Percentiles rank a stretch among this genome's conserved stretches.
These are phyloP conservation scores for Chytriomyces hyalinus DNA, from an alignment of 192 early-diverging fungal genomes.

Conservation along the genomic window DNA sequence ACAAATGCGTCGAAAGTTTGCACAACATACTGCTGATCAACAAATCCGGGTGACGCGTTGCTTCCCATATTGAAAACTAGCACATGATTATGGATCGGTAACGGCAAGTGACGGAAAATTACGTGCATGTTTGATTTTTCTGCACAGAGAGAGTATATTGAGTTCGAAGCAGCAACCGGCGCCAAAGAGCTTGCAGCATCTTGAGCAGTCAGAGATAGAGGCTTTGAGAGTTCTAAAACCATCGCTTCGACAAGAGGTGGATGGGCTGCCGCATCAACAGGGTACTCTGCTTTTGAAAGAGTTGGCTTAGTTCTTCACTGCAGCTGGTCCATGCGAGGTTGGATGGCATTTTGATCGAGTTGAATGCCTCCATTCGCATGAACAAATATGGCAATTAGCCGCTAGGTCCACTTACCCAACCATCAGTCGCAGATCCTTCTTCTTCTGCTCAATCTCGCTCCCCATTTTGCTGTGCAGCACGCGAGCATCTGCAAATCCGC, in stretches of 20 bases:
- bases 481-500: conserved; percentile 50
- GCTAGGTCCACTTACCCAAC: conserved; percentile 70
- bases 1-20: conserved; percentile 48
- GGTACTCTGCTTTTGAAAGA: conserved; percentile 52
- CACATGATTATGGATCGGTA: conserved; percentile 37
- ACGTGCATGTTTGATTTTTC: conserved; percentile 48
- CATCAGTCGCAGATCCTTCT: conserved; percentile 81
- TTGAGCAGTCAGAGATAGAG: not conserved
- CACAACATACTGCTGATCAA: not conserved
- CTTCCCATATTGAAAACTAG: conserved; percentile 27
- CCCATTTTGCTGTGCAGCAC: conserved; percentile 45
- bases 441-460: conserved; percentile 77
- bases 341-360: too few species aligned
- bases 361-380: too few species aligned
- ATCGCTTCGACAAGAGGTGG: not conserved
- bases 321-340: too few species aligned
- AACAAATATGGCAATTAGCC: not conserved
- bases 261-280: not conserved
- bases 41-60: not conserved
- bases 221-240: not conserved
- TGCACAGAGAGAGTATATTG: conserved; percentile 32
- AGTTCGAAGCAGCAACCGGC: not conserved
- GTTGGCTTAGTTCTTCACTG: not conserved
- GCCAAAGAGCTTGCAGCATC: not conserved
- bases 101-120: conserved; percentile 38